phyloP scores from a whole-genome alignment of 225 moss, liverwort and hornwort species.

The Bryoerythrophyllum caledonicum region DNA sequence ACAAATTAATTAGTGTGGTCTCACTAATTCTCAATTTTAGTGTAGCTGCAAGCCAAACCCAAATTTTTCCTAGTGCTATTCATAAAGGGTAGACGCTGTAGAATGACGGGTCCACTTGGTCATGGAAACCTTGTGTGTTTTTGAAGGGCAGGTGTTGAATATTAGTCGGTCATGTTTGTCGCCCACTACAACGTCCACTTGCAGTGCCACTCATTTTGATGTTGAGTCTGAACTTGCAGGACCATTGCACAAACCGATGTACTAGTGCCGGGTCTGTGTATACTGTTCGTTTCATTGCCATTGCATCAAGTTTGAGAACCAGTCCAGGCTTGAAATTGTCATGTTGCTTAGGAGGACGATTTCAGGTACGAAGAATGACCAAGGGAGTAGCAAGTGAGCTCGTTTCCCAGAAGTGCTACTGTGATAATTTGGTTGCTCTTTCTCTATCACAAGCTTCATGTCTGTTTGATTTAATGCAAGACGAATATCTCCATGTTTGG shows the following conservation, averaged over 20 bases:
- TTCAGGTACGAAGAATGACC: too few relatives aligned
- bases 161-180: background rate
- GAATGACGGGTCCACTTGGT: background rate
- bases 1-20: too few relatives aligned
- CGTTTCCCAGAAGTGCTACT: background rate
- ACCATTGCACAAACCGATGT: background rate
- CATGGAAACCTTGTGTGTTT: background rate
- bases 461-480: background rate
- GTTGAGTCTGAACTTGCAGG: background rate
- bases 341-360: background rate
- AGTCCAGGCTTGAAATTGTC: background rate
- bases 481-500: background rate
- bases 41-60: too few relatives aligned
- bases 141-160: conserved; percentile 8
- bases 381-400: background rate
- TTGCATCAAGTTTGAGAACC: background rate
- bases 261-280: background rate
- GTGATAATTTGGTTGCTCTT: background rate
- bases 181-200: background rate
- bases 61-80: too few relatives aligned
- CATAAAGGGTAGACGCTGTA: background rate
- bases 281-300: background rate
- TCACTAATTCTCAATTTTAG: too few relatives aligned
- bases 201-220: background rate
- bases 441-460: background rate